Conservation (phyloP, 108 stramenopile genomes). For the Nitzschia sp. region DNA sequence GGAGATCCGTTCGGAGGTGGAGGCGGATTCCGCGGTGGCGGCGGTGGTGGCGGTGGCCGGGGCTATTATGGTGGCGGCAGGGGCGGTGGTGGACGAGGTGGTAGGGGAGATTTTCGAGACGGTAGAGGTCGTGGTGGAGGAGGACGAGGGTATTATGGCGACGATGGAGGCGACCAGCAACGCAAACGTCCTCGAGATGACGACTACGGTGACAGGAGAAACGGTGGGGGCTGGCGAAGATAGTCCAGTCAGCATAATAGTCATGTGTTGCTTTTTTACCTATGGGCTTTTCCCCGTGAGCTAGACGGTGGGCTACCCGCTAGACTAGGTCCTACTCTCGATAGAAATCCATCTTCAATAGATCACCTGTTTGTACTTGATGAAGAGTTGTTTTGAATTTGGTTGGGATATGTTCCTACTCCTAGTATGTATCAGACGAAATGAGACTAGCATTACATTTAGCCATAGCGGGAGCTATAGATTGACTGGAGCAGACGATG, state of each 20-base stretch:
- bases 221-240: conserved; percentile 12
- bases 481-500: too few relatives aligned
- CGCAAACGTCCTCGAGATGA: conserved; percentile 48
- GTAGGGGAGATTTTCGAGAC: conserved; percentile 2
- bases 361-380: too few relatives aligned
- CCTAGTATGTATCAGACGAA: too few relatives aligned
- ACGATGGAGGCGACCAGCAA: conserved; percentile 22
- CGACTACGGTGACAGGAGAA: conserved; percentile 23
- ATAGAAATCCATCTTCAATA: too few relatives aligned
- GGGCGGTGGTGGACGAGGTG: conserved; percentile 13
- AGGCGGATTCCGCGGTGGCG: conserved; percentile 16
- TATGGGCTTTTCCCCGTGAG: too few relatives aligned
- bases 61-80: conserved; percentile 19
- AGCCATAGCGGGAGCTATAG: too few relatives aligned
- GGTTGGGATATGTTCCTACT: too few relatives aligned
- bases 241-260: neutral
- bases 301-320: too few relatives aligned
- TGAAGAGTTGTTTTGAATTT: too few relatives aligned
- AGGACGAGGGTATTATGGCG: conserved; percentile 5
- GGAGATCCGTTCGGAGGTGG: conserved; percentile 22
- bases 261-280: too few relatives aligned
- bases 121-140: conserved; percentile 25
- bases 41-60: conserved; percentile 31
- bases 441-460: too few relatives aligned
- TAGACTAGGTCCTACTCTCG: too few relatives aligned